Base-by-base conservation (phyloP, 2,329 filamentous ascomycete genomes). In the Samsoniella hepiali region DNA sequence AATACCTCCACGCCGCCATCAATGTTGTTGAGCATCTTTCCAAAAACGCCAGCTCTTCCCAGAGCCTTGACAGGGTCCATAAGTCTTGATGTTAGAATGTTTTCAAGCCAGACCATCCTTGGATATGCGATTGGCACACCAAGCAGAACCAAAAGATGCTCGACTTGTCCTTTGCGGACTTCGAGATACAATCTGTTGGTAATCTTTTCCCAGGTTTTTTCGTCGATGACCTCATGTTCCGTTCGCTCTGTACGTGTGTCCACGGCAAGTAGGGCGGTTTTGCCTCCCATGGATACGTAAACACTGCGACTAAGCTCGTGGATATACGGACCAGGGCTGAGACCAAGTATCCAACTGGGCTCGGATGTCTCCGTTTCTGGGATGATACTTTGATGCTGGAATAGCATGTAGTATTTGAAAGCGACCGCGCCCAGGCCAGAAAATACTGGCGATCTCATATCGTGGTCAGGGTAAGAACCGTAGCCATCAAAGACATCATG, bases 321-420 rank as follows among this genome's bases (percentile, higher is more conserved):
- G 72, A 99, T 97, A 73, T 97, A 99, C 0, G 94, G 93, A 0
- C 96, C 96, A 3, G 89, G 91, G 40, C 84, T 81, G 31, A 84
- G 79, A 6, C 95, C 95, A 4, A 98, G 78, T 22, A 96, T 79
- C 95, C 95, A 98, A 72, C 92, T 97, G 2, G 94, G 91, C 74
- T 99, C 96, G 3, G 90, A 85, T 42, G 84, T 81, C 68, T 96
- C 88, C 0, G 88, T 92, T 77, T 99, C 95, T 53, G 88, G 85
- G 1, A 86, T 79, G 3, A 96, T 81, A 68, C 90, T 96, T 75
- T 99, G 96, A 69, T 99, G 95, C 75, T 99, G 95, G 79, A 99
- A 99, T 9, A 99, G 84, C 88, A 99, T 89, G 72, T 99, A 99
- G 77, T 98, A 99, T 75, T 99, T 99, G 84, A 95, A 98, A 0